Percentiles rank a stretch among this genome's conserved stretches.
These are phyloP conservation scores for Penicillium arizonense DNA, from an alignment of 495 filamentous ascomycete species.

Conservation along the genomic window DNA sequence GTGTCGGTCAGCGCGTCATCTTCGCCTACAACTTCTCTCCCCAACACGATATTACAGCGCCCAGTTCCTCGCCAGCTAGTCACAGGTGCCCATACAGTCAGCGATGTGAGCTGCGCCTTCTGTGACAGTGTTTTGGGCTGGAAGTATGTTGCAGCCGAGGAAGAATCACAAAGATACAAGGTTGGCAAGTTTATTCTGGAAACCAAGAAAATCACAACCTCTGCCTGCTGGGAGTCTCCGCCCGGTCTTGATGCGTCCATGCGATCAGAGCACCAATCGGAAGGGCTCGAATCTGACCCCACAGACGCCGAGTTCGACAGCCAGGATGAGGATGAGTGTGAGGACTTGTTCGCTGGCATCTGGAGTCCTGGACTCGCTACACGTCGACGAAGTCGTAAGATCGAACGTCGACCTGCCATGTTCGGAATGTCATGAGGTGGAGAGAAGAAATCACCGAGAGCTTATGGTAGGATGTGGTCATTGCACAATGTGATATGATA, in stretches of 20 bases:
- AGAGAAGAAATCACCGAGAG: background rate
- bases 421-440: conserved; percentile 26
- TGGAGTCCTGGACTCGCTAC: conserved; percentile 74
- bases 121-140: conserved; percentile 77
- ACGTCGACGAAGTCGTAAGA: conserved; percentile 58
- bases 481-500: conserved; percentile 3
- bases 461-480: background rate
- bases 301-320: conserved; percentile 74
- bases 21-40: conserved; percentile 31
- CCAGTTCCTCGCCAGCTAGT: conserved; percentile 71
- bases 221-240: conserved; percentile 66
- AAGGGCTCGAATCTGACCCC: conserved; percentile 9
- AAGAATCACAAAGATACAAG: conserved; percentile 83
- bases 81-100: conserved; percentile 70
- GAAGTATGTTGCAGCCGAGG: conserved; percentile 89
- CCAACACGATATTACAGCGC: conserved; percentile 59
- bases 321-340: conserved; percentile 92
- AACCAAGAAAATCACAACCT: conserved; percentile 66
- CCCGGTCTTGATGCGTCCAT: background rate
- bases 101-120: conserved; percentile 54
- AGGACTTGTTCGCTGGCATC: conserved; percentile 84
- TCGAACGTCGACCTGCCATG: conserved; percentile 28
- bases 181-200: conserved; percentile 97
- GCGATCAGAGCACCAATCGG: background rate
- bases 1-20: conserved; percentile 33